These are phyloP conservation scores for Xylaria digitata DNA, from an alignment of 2,329 filamentous ascomycete species.

Conservation along the genomic window DNA sequence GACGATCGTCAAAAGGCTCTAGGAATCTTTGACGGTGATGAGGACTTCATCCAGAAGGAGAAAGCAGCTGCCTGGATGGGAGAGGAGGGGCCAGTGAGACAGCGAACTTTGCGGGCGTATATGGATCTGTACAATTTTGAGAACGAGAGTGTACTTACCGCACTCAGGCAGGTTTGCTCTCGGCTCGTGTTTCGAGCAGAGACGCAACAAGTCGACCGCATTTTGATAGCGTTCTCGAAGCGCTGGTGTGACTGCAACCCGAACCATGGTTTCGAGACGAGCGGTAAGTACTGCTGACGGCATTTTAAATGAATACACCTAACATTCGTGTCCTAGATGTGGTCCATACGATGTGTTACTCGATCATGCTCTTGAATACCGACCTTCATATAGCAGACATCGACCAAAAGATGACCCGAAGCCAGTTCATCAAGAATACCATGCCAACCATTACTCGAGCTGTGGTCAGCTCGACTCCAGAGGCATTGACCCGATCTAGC, in stretches of 20 bases:
- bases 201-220: constrained; percentile 95
- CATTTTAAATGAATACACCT: constrained; percentile 21
- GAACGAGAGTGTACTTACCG: constrained; percentile 80
- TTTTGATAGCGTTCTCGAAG: constrained; percentile 87
- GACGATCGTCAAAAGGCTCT: constrained; percentile 82
- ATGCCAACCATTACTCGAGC: constrained; percentile 87
- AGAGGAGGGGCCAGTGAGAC: constrained; percentile 71
- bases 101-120: constrained; percentile 76
- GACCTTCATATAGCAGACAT: constrained; percentile 96
- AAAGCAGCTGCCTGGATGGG: constrained; percentile 91
- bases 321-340: constrained; percentile 71
- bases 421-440: constrained; percentile 96
- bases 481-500: constrained; percentile 69
- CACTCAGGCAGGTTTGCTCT: constrained; percentile 83
- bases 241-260: constrained; percentile 96
- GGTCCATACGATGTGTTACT: constrained; percentile 97
- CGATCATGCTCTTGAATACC: constrained; percentile 92
- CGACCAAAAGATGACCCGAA: constrained; percentile 94
- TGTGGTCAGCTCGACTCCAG: constrained; percentile 76
- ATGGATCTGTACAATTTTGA: constrained; percentile 93
- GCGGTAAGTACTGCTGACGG: constrained; percentile 65
- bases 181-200: constrained; percentile 88
- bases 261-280: constrained; percentile 90
- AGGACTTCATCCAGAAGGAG: constrained; percentile 81
- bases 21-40: constrained; percentile 85